phyloP scores from a whole-genome alignment of 2,329 filamentous ascomycete genomes.

The Xylaria multiplex region DNA sequence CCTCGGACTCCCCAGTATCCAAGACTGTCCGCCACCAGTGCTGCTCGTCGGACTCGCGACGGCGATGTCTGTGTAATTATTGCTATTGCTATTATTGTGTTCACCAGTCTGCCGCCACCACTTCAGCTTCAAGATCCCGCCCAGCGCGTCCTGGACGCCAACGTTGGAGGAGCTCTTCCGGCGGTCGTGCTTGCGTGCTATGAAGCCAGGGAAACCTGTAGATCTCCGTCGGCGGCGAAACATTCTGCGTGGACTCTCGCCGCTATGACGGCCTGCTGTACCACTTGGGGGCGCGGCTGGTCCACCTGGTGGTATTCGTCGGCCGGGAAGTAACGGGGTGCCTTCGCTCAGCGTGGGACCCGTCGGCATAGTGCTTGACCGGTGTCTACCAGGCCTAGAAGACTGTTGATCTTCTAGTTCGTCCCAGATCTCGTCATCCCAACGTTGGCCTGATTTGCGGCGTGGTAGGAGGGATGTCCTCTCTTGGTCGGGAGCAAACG shows the following conservation, averaged over 20 bases:
- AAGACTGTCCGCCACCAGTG: conserved; percentile 34
- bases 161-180: conserved; percentile 51
- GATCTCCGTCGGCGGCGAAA: conserved; percentile 64
- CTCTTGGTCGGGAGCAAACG: conserved; percentile 57
- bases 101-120: conserved; percentile 60
- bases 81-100: conserved; percentile 22
- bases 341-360: conserved; percentile 50
- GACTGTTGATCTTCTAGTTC: conserved; percentile 81
- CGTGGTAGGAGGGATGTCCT: conserved; percentile 53
- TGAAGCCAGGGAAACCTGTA: conserved; percentile 71
- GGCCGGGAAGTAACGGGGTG: conserved; percentile 52
- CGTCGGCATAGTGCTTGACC: conserved; percentile 61
- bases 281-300: conserved; percentile 45
- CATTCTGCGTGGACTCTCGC: conserved; percentile 43
- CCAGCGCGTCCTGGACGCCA: conserved; percentile 60
- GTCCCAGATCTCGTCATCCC: conserved; percentile 86
- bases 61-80: conserved; percentile 36
- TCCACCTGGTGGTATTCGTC: conserved; percentile 43
- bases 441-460: conserved; percentile 62
- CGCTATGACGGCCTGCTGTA: conserved; percentile 32
- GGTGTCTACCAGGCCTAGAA: conserved; percentile 55
- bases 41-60: conserved; percentile 40
- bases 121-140: conserved; percentile 63
- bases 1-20: conserved; percentile 32
- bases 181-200: conserved; percentile 58